A percentile compares a stretch with the other conserved stretches of the same genome.
Evolutionary conservation across 1,139 yeast species (phyloP).

Genomic region (Pichia sp.): DNA sequence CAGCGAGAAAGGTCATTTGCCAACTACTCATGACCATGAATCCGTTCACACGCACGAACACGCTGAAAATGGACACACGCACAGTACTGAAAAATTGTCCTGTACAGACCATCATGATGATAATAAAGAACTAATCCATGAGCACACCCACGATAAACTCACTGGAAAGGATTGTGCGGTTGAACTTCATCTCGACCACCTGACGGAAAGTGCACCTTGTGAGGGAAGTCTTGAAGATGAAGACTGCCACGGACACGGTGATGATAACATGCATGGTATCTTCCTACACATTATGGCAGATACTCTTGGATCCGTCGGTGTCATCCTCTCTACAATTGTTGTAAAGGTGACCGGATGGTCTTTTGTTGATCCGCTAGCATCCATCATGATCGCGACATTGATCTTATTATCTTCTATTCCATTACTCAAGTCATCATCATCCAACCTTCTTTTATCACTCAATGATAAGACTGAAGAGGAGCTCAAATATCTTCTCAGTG

Average conservation of each 20-base stretch:
- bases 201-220: no score
- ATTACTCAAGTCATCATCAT: slow-evolving; percentile 71
- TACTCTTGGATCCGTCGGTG: slow-evolving; percentile 95
- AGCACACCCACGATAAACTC: slow-evolving; percentile 2
- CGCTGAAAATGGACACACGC: no score
- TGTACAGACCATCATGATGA: not conserved
- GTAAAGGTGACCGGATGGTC: slow-evolving; percentile 44
- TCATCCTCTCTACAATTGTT: slow-evolving; percentile 73
- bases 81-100: no score
- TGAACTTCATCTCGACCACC: no score
- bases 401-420: slow-evolving; percentile 83
- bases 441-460: slow-evolving; percentile 60
- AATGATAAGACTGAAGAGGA: slow-evolving; percentile 42
- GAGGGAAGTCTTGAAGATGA: no score
- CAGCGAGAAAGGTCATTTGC: no score
- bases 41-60: not conserved
- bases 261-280: slow-evolving; percentile 84
- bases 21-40: not conserved
- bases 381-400: slow-evolving; percentile 74
- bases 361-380: slow-evolving; percentile 80
- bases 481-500: slow-evolving; percentile 58
- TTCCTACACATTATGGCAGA: slow-evolving; percentile 92
- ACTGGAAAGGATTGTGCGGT: not conserved
- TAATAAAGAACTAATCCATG: slow-evolving; percentile 1
- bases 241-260: slow-evolving; percentile 5